Base-by-base conservation (phyloP, 1,139 yeast genomes). In the Magnusiomyces ingens region DNA sequence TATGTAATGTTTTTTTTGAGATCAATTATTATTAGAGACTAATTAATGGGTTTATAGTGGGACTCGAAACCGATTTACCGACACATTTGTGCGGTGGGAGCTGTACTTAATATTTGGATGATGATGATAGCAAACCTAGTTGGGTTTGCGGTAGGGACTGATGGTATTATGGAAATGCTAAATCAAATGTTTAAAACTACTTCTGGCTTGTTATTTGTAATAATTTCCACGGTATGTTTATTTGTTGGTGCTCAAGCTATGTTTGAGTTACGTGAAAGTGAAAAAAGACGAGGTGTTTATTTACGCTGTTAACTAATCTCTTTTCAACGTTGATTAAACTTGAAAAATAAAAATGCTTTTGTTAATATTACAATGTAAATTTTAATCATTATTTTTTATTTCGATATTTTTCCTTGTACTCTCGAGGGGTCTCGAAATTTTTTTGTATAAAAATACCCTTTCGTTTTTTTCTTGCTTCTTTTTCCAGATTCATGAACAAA, bases 121-220 rank as follows among this genome's bases (percentile, higher is more conserved):
- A 93, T 94, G 99, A 91, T 94, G 93, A 78, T 89, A 60, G 98
- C 98, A 29, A 94, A 94, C 64, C 71, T 94, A 52, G 90, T 86
- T 64, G 99, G 99, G 0, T 94, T 93, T 69, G 93, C 97, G 63
- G 76, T 93, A 45, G 98, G 97, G 4, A 74, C 83, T 46, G 96
- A 89, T 59, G 99, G 99, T 1, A 83, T 91, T 38, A 60, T 76
- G 45, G 75, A 76, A 49, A 75, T 93, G 62, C 70, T 93, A 26
- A 65, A 70, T 35, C 90, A 85, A 55, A 84, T 93, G 79, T 80
- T 90, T 63, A 75, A 79, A 37, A 88, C 97, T 1, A 62, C 67
- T 18, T 74, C 77, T 35, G 98, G 98, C 0, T 65, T 87, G 45
- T 71, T 86, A 64, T 83, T 88, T 58, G 66, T 85, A 1, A 66